These are phyloP conservation scores for Corylus heterophylla DNA, from an alignment of 306 rosid genomes.

Conservation along the genomic window DNA sequence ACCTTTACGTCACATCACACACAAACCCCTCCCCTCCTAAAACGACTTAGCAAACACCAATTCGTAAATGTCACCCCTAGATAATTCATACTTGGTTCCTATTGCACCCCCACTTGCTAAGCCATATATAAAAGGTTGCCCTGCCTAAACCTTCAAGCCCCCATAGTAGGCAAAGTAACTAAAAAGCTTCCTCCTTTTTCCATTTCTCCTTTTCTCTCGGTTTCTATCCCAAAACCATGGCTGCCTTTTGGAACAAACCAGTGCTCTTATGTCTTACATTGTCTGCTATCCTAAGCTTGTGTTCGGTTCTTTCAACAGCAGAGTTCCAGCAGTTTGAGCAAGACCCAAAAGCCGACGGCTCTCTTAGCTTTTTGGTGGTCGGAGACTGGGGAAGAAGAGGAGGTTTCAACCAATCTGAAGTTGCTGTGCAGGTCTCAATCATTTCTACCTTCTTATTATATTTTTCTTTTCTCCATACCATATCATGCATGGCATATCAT, in stretches of 20 bases:
- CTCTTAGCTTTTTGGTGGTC: conserved; percentile 54
- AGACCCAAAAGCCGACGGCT: conserved; percentile 21
- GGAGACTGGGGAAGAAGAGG: conserved; percentile 89
- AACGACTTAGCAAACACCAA: too few species aligned
- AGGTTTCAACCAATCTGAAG: conserved; percentile 53
- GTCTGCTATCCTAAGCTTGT: conserved; percentile 8
- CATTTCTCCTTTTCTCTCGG: background rate
- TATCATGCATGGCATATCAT: background rate
- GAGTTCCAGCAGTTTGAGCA: conserved; percentile 41
- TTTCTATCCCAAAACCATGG: conserved; percentile 27
- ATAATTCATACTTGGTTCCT: background rate
- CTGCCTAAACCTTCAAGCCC: background rate
- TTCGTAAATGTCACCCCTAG: background rate
- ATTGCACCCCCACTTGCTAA: background rate
- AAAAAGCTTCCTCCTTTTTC: background rate
- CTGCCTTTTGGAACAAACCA: conserved; percentile 6
- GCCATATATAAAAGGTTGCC: background rate
- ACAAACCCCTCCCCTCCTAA: too few species aligned
- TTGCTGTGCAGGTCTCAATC: conserved; percentile 55
- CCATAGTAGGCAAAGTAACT: background rate
- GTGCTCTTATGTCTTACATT: background rate
- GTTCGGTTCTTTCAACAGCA: conserved; percentile 17
- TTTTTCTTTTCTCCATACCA: background rate
- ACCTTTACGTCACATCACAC: too few species aligned
- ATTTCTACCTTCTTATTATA: background rate